Evolutionary conservation across 176 grass and related monocot genomes (phyloP).

Genomic region (Puya raimondii): DNA sequence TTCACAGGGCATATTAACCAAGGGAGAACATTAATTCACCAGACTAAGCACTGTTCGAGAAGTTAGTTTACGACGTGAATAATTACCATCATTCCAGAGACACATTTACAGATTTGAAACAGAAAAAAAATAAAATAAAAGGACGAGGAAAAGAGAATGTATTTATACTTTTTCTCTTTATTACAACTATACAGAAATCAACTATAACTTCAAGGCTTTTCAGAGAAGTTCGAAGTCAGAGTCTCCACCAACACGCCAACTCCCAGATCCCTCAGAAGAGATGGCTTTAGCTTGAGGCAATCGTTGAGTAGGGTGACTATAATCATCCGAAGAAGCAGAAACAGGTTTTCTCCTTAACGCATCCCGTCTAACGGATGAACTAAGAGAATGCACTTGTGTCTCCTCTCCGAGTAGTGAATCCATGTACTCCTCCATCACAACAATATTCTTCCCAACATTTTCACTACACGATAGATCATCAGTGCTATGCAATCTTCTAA

Average conservation of each 20-base stretch:
- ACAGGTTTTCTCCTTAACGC: constrained; percentile 50
- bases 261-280: constrained; percentile 44
- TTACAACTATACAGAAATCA: too few relatives aligned
- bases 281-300: constrained; percentile 21
- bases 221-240: constrained; percentile 56
- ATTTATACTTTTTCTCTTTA: too few relatives aligned
- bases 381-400: constrained; percentile 31
- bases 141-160: too few relatives aligned
- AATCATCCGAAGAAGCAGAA: constrained; percentile 24
- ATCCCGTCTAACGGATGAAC: constrained; percentile 47
- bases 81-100: too few relatives aligned
- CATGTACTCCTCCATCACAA: constrained; percentile 95
- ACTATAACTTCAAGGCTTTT: background rate
- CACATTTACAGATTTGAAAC: too few relatives aligned
- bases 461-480: constrained; percentile 37
- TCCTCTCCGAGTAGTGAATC: constrained; percentile 63
- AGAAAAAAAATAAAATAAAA: too few relatives aligned
- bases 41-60: too few relatives aligned
- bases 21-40: too few relatives aligned
- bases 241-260: constrained; percentile 64
- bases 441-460: constrained; percentile 32
- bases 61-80: too few relatives aligned
- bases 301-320: constrained; percentile 25
- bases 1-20: too few relatives aligned
- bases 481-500: constrained; percentile 31